These are phyloP conservation scores for Escovopsis sp. DNA, from an alignment of 2,329 filamentous ascomycete genomes.

Conservation along the genomic window DNA sequence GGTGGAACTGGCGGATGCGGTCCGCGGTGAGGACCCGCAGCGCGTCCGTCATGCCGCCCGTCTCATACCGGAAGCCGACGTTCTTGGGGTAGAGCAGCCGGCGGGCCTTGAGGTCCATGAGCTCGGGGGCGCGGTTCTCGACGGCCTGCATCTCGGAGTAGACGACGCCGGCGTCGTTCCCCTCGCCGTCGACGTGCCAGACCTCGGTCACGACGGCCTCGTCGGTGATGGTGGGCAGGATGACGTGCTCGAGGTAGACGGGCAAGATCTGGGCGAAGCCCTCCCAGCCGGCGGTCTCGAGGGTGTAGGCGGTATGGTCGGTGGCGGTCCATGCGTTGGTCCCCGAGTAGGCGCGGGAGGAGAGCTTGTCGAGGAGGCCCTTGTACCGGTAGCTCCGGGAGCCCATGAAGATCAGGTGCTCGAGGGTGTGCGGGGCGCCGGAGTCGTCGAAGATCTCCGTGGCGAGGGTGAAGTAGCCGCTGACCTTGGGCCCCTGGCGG, in stretches of 20 bases:
- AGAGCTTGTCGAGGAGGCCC: conserved; percentile 84
- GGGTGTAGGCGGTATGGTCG: conserved; percentile 89
- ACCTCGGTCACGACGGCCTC: conserved; percentile 90
- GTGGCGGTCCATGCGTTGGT: conserved; percentile 97
- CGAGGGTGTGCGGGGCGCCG: conserved; percentile 75
- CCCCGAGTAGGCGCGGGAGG: conserved; percentile 78
- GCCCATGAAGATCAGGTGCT: conserved; percentile 75
- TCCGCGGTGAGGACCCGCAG: conserved; percentile 74
- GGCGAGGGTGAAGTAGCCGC: conserved; percentile 86
- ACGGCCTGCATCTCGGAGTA: conserved; percentile 99
- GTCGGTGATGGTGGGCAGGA: conserved; percentile 83
- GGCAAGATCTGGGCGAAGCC: conserved; percentile 90
- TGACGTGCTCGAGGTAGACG: conserved; percentile 86
- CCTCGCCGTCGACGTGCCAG: conserved; percentile 83
- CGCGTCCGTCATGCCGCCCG: conserved; percentile 92
- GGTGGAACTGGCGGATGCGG: conserved; percentile 85
- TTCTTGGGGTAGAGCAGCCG: conserved; percentile 75
- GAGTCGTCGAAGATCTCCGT: conserved; percentile 98
- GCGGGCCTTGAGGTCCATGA: conserved; percentile 74
- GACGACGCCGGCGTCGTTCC: conserved; percentile 90
- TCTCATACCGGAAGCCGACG: conserved; percentile 90
- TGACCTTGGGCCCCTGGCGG: conserved; percentile 84
- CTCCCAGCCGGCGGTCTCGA: conserved; percentile 93
- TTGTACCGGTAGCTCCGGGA: conserved; percentile 91
- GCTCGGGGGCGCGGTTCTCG: conserved; percentile 67